Evolutionary conservation across 768 basidiomycete genomes (phyloP).

Genomic region (Dictyophora rubrovolvata): DNA sequence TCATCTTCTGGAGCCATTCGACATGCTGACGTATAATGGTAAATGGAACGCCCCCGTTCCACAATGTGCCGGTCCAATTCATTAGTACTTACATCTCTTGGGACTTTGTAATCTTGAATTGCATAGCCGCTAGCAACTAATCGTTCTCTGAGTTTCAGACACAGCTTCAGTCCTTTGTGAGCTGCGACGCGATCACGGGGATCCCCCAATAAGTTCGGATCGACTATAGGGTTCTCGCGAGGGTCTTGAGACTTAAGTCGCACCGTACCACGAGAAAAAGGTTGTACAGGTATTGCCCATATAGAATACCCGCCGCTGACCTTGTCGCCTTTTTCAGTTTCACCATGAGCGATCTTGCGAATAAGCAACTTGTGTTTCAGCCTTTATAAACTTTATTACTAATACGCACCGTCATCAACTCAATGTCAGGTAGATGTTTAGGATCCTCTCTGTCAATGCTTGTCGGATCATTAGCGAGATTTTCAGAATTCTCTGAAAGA

Average conservation of each 20-base stretch:
- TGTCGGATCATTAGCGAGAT: background rate
- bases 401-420: slow-evolving; percentile 29
- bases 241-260: slow-evolving; percentile 23
- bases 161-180: slow-evolving; percentile 11
- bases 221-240: slow-evolving; percentile 19
- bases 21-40: slow-evolving; percentile 29
- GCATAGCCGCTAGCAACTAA: slow-evolving; percentile 19
- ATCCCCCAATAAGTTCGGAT: slow-evolving; percentile 17
- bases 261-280: slow-evolving; percentile 17
- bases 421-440: slow-evolving; percentile 29
- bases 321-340: too few relatives aligned
- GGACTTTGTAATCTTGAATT: slow-evolving; percentile 19
- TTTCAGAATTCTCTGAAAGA: slow-evolving; percentile 14
- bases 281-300: slow-evolving; percentile 15
- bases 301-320: too few relatives aligned
- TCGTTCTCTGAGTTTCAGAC: slow-evolving; percentile 15
- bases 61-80: slow-evolving; percentile 24
- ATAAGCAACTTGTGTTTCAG: too few relatives aligned
- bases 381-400: background rate
- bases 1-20: slow-evolving; percentile 22
- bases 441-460: slow-evolving; percentile 15
- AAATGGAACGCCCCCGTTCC: slow-evolving; percentile 19
- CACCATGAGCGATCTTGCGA: too few relatives aligned
- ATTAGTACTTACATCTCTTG: slow-evolving; percentile 18
- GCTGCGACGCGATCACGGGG: background rate